These are phyloP conservation scores for Ogataea thermomethanolica DNA, from an alignment of 805 yeast species.

Conservation along the genomic window DNA sequence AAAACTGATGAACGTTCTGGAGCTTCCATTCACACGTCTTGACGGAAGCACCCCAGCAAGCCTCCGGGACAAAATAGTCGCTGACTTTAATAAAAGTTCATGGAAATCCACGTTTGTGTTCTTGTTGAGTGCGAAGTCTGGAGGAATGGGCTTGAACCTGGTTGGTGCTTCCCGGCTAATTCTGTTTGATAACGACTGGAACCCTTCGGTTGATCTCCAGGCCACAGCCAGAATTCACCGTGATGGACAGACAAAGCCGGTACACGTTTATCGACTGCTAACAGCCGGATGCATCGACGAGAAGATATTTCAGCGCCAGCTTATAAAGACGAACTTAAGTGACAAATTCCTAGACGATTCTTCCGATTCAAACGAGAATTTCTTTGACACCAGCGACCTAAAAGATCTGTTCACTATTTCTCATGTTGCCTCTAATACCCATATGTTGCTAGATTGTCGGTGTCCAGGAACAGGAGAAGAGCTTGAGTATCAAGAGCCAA, in stretches of 20 bases:
- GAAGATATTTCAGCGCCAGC: slow-evolving; percentile 87
- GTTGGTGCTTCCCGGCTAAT: slow-evolving; percentile 87
- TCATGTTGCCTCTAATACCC: slow-evolving; percentile 61
- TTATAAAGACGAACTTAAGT: slow-evolving; percentile 77
- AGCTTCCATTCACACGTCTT: slow-evolving; percentile 54
- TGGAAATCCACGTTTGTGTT: slow-evolving; percentile 52
- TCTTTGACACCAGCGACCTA: slow-evolving; percentile 67
- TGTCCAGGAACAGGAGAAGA: slow-evolving; percentile 55
- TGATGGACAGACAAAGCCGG: slow-evolving; percentile 83
- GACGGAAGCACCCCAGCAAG: slow-evolving; percentile 83
- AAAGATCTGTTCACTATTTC: slow-evolving; percentile 69
- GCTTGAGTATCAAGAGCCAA: slow-evolving; percentile 15
- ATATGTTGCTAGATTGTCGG: slow-evolving; percentile 65
- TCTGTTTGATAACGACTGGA: slow-evolving; percentile 94
- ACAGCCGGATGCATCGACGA: slow-evolving; percentile 93
- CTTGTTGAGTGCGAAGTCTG: slow-evolving; percentile 82
- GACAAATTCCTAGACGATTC: slow-evolving; percentile 57
- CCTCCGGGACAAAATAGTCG: slow-evolving; percentile 62
- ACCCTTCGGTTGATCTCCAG: slow-evolving; percentile 87
- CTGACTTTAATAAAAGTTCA: slow-evolving; percentile 55
- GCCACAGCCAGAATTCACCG: slow-evolving; percentile 95
- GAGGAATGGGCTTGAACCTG: slow-evolving; percentile 89
- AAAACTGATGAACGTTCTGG: slow-evolving; percentile 44
- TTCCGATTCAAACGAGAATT: slow-evolving; percentile 48
- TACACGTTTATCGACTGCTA: slow-evolving; percentile 74